Conservation (phyloP, 2,329 filamentous ascomycete genomes). For the Sordariomycetes sp. region DNA sequence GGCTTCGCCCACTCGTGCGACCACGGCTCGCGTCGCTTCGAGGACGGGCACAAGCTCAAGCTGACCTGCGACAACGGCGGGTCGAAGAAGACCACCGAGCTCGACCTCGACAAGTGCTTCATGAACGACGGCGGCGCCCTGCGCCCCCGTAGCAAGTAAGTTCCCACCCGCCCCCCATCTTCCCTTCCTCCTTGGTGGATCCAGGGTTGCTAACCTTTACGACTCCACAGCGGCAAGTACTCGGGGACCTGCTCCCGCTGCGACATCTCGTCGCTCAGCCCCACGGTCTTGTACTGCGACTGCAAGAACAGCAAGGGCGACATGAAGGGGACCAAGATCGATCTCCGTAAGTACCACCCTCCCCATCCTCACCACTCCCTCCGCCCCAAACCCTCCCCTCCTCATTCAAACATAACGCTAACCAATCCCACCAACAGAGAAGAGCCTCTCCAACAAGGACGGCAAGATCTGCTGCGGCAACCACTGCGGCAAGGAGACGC, state of each 20-base stretch:
- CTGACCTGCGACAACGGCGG: background rate
- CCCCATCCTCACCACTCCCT: background rate
- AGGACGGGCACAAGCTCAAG: background rate
- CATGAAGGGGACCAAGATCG: background rate
- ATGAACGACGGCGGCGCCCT: background rate
- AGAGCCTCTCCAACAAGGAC: background rate
- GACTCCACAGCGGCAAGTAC: background rate
- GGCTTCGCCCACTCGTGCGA: background rate
- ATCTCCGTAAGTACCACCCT: background rate
- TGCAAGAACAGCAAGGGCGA: background rate
- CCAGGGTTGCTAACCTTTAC: background rate
- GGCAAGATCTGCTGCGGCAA: background rate
- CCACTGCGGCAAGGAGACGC: constrained; percentile 12
- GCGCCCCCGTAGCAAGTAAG: background rate
- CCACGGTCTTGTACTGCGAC: background rate
- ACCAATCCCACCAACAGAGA: background rate
- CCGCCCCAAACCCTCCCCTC: no score
- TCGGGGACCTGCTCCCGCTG: background rate
- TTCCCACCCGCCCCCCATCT: background rate
- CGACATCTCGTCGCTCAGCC: background rate
- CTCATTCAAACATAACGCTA: background rate
- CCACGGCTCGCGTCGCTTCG: background rate
- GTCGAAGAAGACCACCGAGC: background rate
- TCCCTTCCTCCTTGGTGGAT: background rate
- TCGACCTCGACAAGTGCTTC: background rate